Percentiles rank a stretch among this genome's conserved stretches.
These are phyloP conservation scores for Artemisia tridentata DNA, from an alignment of 129 eudicot genomes.

Conservation along the genomic window DNA sequence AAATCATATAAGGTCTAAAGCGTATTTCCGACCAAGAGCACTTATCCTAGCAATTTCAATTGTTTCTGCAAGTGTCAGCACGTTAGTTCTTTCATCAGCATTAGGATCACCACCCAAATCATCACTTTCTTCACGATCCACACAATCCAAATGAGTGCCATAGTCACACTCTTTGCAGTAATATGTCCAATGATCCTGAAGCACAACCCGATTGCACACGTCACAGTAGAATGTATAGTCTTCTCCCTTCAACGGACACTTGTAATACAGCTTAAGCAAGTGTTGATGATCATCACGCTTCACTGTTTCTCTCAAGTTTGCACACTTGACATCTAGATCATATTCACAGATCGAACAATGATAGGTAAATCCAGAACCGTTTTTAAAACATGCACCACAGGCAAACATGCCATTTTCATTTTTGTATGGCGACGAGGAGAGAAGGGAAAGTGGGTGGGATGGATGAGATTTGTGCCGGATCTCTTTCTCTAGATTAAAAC, in stretches of 20 bases:
- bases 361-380: conserved; percentile 32
- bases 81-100: no score
- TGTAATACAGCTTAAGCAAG: conserved; percentile 35
- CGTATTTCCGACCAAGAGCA: no score
- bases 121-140: conserved; percentile 20
- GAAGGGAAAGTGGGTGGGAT: conserved; percentile 41
- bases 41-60: no score
- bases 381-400: conserved; percentile 46
- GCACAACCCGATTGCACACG: conserved; percentile 28
- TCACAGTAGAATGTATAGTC: conserved; percentile 31
- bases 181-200: conserved; percentile 32
- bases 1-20: no score
- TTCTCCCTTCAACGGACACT: conserved; percentile 19
- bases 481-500: conserved; percentile 36
- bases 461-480: conserved; percentile 51
- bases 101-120: background rate
- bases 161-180: conserved; percentile 30
- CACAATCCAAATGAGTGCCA: conserved; percentile 38
- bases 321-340: conserved; percentile 47
- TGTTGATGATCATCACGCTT: conserved; percentile 35
- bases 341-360: conserved; percentile 38
- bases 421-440: conserved; percentile 11
- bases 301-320: conserved; percentile 39
- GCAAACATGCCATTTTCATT: conserved; percentile 23
- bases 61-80: no score